Evolutionary conservation across 73 alveolate genomes (phyloP), one percentile per base, ranked within the genome.

Genomic region (Blepharisma japonicum): DNA sequence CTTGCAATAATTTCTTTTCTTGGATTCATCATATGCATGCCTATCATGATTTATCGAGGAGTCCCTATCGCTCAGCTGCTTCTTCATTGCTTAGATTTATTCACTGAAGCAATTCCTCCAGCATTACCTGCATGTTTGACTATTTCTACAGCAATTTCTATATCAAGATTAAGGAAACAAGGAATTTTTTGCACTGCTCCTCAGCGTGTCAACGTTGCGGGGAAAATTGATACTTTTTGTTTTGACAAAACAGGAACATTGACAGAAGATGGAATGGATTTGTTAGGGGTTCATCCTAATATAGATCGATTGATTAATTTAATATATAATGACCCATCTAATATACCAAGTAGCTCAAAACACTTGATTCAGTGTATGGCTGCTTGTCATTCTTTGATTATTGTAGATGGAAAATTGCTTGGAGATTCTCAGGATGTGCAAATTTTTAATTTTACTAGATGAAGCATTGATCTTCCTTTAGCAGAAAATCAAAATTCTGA

Each of bases 231-330:
- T 32, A 83, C 91, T 55, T 87, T 94, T 91, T 93, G 91, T 55
- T 96, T 96, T 82, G 99, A 96, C 77, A 96, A 96, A 86, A 96
- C 99, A n/a, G 99, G 99, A 6, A 96, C 99, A 21, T 86, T 96
- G 68, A 96, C 99, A 6, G 98, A 96, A 78, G 99, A 96, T 55
- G 97, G 97, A 55, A 91, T 95, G 77, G 95, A 92, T 81, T 79
- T 94, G 48, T 84, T 80, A 49, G 99, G 99, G 11, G n/a, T 48
- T 45, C 56, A 47, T 3, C 49, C 49, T 8, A 27, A 20, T 8
- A 20, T 18, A 23, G 42, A 61, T 0, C 0, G 20, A 4, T 20
- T 4, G 55, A 23, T 11, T 11, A 23, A 61, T 61, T 23, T 8
- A 4, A n/a, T 20, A 8, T 23, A n/a, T 14, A 61, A 61, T 2